Base-by-base conservation (phyloP, 192 early-diverging fungal species). In the Rhizophagus sp. region DNA sequence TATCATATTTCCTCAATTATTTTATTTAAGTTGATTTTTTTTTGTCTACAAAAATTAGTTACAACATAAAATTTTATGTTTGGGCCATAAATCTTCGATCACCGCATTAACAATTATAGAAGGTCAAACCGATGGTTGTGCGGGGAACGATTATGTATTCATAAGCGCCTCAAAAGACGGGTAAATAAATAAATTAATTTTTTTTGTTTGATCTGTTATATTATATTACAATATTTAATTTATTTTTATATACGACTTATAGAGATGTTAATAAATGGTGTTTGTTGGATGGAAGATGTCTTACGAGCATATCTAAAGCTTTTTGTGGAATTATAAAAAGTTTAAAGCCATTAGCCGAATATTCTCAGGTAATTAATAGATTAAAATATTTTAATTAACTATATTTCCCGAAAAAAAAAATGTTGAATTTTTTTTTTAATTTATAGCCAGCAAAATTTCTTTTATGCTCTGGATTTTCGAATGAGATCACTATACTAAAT, bases 91-190 rank as follows among this genome's bases (percentile, higher is more conserved):
- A 75, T 71, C 86, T 15, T 69, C 87, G 9, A 80, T 91, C 8
- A 83, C 83, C 2, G 87, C 88, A 22, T 73, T 91, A 39, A 80
- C 81, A 17, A 71, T 86, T 15, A 75, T 87, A 30, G 69, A 83
- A 15, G 81, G 81, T 9, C 81, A 87, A 36, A 84, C 84, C 9
- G 87, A 88, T 50, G 80, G 83, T 33, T 80, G 82, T 33, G 80
- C 82, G 24, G 76, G 81, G 24, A 74, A 75, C 61, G 84, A 89
- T 47, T 85, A 87, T 85, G 82, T 87, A 30, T 50, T 90, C 15
- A 85, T 89, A 17, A 91, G 88, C 57, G 88, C 87, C 2, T 87
- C 87, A 1, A 85, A 89, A 57, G 87, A 88, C 62, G 90, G 90
- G 90, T 91, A 84, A 82, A 49, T 9, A 33, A n/a, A 27, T 30